These are phyloP conservation scores for Huntiella omanensis DNA, from an alignment of 2,329 filamentous ascomycete species.

Conservation along the genomic window DNA sequence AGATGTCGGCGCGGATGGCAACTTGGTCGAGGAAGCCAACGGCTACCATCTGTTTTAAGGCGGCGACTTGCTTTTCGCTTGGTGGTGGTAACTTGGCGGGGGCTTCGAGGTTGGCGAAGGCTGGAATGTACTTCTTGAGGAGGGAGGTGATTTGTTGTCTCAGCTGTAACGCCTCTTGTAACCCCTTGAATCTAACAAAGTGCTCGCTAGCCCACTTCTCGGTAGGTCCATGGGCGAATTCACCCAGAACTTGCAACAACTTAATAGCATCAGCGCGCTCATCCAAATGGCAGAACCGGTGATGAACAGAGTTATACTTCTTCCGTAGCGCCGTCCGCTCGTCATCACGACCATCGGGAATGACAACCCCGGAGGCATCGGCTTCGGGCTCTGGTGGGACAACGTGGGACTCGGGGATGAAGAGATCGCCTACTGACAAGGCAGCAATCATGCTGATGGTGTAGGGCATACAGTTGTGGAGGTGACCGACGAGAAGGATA, in stretches of 20 bases:
- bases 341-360: slow-evolving; percentile 54
- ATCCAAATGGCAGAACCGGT: slow-evolving; percentile 63
- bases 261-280: slow-evolving; percentile 78
- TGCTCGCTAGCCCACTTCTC: slow-evolving; percentile 63
- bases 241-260: slow-evolving; percentile 69
- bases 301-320: slow-evolving; percentile 51
- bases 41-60: slow-evolving; percentile 78
- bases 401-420: slow-evolving; percentile 63
- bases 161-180: slow-evolving; percentile 71
- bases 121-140: slow-evolving; percentile 34
- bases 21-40: slow-evolving; percentile 89
- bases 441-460: slow-evolving; percentile 78
- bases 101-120: slow-evolving; percentile 37
- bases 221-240: slow-evolving; percentile 57
- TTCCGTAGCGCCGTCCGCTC: slow-evolving; percentile 43
- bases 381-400: slow-evolving; percentile 34
- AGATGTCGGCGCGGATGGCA: slow-evolving; percentile 76
- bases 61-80: slow-evolving; percentile 49
- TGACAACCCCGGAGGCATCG: slow-evolving; percentile 29
- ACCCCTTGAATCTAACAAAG: slow-evolving; percentile 73
- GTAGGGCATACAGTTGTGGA: slow-evolving; percentile 65
- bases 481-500: slow-evolving; percentile 74
- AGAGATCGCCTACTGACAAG: slow-evolving; percentile 73
- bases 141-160: slow-evolving; percentile 68
- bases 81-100: slow-evolving; percentile 38